Evolutionary conservation across 371 early-diverging fungal species (phyloP).

Genomic region (Syncephalis plumigaleata): DNA sequence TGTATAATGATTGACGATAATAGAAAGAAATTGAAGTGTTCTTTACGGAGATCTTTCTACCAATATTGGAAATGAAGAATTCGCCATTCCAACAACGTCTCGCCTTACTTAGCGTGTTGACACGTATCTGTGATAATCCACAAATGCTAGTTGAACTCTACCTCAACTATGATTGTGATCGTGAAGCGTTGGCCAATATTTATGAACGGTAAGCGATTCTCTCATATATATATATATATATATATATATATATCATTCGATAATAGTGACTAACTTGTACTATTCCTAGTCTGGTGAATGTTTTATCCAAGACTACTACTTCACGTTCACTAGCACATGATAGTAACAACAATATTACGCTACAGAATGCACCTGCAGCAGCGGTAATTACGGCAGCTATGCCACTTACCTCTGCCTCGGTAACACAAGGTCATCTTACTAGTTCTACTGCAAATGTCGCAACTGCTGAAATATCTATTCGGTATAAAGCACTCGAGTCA

Average conservation of each 20-base stretch:
- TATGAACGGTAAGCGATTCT: constrained; percentile 20
- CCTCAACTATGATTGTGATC: constrained; percentile 90
- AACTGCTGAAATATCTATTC: constrained; percentile 11
- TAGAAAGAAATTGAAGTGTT: constrained; percentile 51
- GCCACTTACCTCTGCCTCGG: not conserved
- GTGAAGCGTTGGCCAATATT: constrained; percentile 25
- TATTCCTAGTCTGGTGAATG: constrained; percentile 17
- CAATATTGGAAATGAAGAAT: constrained; percentile 45
- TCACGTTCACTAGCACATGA: constrained; percentile 9
- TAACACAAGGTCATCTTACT: not conserved
- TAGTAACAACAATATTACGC: no score
- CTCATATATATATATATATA: not conserved
- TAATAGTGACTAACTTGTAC: not conserved
- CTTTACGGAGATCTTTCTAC: constrained; percentile 50
- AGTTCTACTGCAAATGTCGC: not conserved
- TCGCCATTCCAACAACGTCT: constrained; percentile 24
- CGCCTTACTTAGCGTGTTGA: constrained; percentile 20
- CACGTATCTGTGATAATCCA: constrained; percentile 51
- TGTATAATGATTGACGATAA: not conserved
- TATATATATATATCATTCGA: not conserved
- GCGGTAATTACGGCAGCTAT: no score
- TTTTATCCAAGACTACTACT: constrained; percentile 29
- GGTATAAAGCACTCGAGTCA: constrained; percentile 30
- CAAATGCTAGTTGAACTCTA: constrained; percentile 85
- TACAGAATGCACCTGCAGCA: no score